Evolutionary conservation across 768 basidiomycete genomes (phyloP), one percentile per base, ranked within the genome.

Genomic region (Phlebiopsis flavidoalba): DNA sequence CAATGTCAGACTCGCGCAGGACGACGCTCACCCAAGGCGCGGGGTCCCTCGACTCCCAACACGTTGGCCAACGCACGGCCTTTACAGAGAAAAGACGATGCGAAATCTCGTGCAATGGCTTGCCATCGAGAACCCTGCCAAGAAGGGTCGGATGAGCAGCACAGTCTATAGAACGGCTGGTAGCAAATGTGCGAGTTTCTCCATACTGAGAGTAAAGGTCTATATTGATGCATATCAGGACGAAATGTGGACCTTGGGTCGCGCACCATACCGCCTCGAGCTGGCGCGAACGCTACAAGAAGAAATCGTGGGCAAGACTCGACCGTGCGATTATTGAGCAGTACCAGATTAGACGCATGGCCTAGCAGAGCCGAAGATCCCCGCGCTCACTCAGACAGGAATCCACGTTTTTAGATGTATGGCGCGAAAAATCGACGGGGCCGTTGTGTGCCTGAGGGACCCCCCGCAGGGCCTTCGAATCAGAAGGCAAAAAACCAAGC

Each of bases 101-200:
- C 58, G 4, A n/a, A 53, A 58, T 11, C 62, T 72, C 17, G 59
- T 67, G 12, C 54, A 62, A 7, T 72, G 67, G 50, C 63, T 72
- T 26, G 71, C 67, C 2, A 64, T 62, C 49, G 63, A 67, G 45
- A 63, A 59, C 22, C 65, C 66, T 2, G 19, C 35, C 22, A n/a
- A 14, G 17, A 40, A 47, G 21, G 66, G 65, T 14, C 63, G 71
- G 1, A 43, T 26, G n/a, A 69, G 69, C 5, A 66, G 69, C 21
- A 40, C 36, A 26, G 26, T 70, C 7, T 72, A 68, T 49, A n/a
- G 58, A 65, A 26, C 48, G 35, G 8, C 62, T 72, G 2, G 62
- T 58, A 1, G 64, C 61, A 1, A 64, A 70, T 53, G 71, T 72
- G 36, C 24, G 71, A 37, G 15, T 19, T 22, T 35, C 1, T 43